A percentile compares a stretch with the other conserved stretches of the same genome.
Conservation (phyloP, 176 grass and related monocot genomes). For the bread wheat (Triticum aestivum) region DNA sequence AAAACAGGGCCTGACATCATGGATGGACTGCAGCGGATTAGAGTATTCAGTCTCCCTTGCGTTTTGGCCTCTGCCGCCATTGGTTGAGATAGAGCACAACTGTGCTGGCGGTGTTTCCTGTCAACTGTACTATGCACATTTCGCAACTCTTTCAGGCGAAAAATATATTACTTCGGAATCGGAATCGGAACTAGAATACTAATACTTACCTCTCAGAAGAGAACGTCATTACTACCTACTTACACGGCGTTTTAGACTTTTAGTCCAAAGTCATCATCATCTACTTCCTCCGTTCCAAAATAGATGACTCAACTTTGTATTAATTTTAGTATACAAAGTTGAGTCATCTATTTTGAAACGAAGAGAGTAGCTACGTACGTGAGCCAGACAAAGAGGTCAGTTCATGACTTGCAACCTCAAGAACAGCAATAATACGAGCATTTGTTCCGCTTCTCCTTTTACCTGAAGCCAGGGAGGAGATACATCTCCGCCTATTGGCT, state of each 20-base stretch:
- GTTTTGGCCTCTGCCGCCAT: constrained; percentile 17
- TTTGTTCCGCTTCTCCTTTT: not conserved
- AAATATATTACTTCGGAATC: not conserved
- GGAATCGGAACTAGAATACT: not conserved
- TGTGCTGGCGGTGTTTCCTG: not conserved
- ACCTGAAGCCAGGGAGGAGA: not conserved
- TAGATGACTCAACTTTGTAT: too few relatives aligned
- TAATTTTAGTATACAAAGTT: too few relatives aligned
- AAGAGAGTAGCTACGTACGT: not conserved
- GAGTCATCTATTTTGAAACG: too few relatives aligned
- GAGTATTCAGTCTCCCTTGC: not conserved
- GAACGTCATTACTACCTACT: not conserved
- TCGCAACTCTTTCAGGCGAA: not conserved
- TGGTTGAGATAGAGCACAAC: not conserved
- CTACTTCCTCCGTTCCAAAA: too few relatives aligned
- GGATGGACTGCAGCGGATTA: not conserved
- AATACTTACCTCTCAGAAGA: not conserved
- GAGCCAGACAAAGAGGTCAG: not conserved
- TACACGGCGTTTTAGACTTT: not conserved
- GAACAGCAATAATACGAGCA: not conserved
- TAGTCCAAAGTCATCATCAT: not conserved
- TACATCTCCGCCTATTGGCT: not conserved
- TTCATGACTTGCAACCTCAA: not conserved
- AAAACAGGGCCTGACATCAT: not conserved
- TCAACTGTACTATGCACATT: too few relatives aligned